These are phyloP conservation scores for Aspergillus costaricaensis DNA, from an alignment of 2,329 filamentous ascomycete species.

Conservation along the genomic window DNA sequence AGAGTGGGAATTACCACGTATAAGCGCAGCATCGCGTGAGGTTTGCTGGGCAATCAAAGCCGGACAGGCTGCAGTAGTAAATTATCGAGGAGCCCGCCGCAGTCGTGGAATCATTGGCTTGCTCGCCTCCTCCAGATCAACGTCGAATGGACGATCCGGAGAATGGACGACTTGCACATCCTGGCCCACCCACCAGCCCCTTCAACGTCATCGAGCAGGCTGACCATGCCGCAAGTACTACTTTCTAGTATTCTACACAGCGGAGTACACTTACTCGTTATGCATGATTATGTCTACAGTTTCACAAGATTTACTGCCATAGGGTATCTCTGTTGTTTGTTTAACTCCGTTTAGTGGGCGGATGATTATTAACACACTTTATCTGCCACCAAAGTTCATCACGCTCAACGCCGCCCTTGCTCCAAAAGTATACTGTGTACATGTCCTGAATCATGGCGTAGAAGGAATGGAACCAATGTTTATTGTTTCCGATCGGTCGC, in stretches of 20 bases:
- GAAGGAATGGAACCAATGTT: neutral
- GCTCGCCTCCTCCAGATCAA: neutral
- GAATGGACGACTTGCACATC: neutral
- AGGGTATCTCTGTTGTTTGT: neutral
- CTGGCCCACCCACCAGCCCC: conserved; percentile 5
- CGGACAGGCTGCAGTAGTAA: conserved; percentile 3
- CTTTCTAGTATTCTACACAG: neutral
- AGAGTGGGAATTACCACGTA: neutral
- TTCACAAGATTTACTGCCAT: neutral
- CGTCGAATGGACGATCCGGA: conserved; percentile 4
- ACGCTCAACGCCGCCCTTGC: conserved; percentile 3
- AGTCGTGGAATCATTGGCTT: conserved; percentile 4
- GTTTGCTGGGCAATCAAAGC: neutral
- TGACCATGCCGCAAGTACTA: neutral
- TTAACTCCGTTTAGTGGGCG: neutral
- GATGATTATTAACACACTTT: neutral
- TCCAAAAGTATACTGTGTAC: neutral
- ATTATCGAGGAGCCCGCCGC: conserved; percentile 2
- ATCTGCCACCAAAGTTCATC: neutral
- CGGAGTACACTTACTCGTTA: neutral
- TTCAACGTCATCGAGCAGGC: conserved; percentile 21
- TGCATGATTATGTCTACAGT: neutral
- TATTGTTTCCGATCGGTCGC: neutral
- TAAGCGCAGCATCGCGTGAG: conserved; percentile 16
- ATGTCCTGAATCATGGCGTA: neutral